These are phyloP conservation scores for Rhodotorula sp. DNA, from an alignment of 1,284 basidiomycete species.

Conservation along the genomic window DNA sequence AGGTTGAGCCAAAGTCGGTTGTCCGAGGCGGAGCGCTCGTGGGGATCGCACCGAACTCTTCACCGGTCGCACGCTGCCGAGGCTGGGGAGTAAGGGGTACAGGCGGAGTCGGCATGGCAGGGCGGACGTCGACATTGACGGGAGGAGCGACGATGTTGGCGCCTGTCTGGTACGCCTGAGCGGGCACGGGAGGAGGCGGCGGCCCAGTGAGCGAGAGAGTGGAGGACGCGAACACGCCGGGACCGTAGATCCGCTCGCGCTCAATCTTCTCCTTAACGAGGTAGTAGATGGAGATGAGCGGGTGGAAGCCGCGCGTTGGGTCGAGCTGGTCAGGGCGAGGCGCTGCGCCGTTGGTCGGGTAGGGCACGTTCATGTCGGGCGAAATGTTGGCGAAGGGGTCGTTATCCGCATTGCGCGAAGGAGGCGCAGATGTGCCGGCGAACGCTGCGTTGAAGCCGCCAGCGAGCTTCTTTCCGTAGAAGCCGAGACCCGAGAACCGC, in stretches of 20 bases:
- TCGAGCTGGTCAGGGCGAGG: conserved; percentile 56
- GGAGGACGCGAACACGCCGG: conserved; percentile 89
- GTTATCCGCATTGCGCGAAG: neutral
- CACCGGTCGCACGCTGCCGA: conserved; percentile 34
- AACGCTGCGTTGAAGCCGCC: conserved; percentile 46
- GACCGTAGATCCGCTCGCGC: conserved; percentile 86
- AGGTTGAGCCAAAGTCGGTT: neutral
- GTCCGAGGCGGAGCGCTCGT: conserved; percentile 21
- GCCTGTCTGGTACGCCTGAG: conserved; percentile 39
- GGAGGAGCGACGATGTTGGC: conserved; percentile 9
- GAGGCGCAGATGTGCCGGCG: conserved; percentile 4
- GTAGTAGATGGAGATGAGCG: conserved; percentile 93
- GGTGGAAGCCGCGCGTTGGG: conserved; percentile 90
- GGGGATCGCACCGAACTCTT: conserved; percentile 24
- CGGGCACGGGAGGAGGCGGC: conserved; percentile 42
- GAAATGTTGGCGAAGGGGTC: too few species aligned
- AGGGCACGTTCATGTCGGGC: too few species aligned
- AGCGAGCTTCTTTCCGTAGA: conserved; percentile 79
- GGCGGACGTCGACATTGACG: conserved; percentile 7
- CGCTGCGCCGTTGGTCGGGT: conserved; percentile 7
- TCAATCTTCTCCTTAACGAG: conserved; percentile 93
- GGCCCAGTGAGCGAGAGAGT: conserved; percentile 60
- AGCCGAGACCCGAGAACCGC: conserved; percentile 88
- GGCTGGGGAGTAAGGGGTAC: conserved; percentile 38
- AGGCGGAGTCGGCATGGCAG: conserved; percentile 22